Base-by-base conservation (phyloP, 2,329 filamentous ascomycete species). In the Cercospora janseana region DNA sequence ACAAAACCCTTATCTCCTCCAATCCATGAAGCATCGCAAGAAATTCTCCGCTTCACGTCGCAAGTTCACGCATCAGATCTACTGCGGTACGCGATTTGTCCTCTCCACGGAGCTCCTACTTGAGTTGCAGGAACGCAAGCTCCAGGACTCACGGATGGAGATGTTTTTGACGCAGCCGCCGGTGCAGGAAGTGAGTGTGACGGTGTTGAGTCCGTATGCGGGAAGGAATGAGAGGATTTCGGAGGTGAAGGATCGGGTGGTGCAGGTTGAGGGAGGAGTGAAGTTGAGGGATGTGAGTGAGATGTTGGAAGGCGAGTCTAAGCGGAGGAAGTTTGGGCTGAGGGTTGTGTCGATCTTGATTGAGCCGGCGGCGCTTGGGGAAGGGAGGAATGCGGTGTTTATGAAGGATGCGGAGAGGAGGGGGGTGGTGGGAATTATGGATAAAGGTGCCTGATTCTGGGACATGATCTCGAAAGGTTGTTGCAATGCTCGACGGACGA, bases 111-210 rank as follows among this genome's bases (percentile, higher is more conserved):
- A 38, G 18, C n/a, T 8, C 15, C 16, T 38, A 8, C 20, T 23
- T 13, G 35, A 23, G 12, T 15, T 38, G 13, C 12, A 23, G 20
- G 4, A 13, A n/a, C 4, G 4, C 7, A 23, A 3, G 6, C 10
- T 23, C 4, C 20, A 9, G 12, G 35, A 38, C 12, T n/a, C 20
- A 8, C 12, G 20, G 20, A 3, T 24, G 20, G 35, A 23, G 35
- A 38, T 38, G 35, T 24, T 23, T 24, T 38, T 24, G 35, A 38
- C 35, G 7, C 35, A 38, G 20, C 20, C 35, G 6, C 35, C 35
- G 20, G 35, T 24, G 13, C 4, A 13, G 20, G 20, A n/a, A n/a
- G n/a, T n/a, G n/a, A n/a, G n/a, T n/a, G n/a, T n/a, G n/a, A n/a
- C n/a, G n/a, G n/a, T n/a, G n/a, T n/a, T n/a, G n/a, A n/a, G n/a